phyloP scores from a whole-genome alignment of 228 moss, liverwort and hornwort genomes.

The Sphagnum fallax region DNA sequence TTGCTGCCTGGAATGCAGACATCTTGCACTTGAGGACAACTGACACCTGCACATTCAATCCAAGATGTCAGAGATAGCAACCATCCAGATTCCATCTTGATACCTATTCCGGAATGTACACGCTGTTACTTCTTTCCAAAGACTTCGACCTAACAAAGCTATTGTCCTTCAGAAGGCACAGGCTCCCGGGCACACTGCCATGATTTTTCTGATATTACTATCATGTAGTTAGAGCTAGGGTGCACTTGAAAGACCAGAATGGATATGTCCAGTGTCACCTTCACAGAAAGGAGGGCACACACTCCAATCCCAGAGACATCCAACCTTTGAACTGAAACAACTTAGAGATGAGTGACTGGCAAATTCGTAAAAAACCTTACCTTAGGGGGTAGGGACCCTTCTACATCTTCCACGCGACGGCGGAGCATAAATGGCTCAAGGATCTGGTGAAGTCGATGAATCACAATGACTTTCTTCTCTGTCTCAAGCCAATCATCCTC shows the following conservation, averaged over 20 bases:
- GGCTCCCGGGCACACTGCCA: too few relatives aligned
- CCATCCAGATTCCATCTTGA: too few relatives aligned
- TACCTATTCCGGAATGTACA: too few relatives aligned
- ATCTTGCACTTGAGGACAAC: constrained; percentile 94
- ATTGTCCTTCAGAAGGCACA: too few relatives aligned
- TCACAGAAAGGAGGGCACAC: too few relatives aligned
- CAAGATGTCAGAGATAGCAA: not conserved
- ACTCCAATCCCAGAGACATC: not conserved
- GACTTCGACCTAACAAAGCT: too few relatives aligned
- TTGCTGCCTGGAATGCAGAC: constrained; percentile 94
- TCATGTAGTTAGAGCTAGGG: too few relatives aligned
- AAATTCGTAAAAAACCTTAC: constrained; percentile 11
- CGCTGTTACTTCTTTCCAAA: too few relatives aligned
- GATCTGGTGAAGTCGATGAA: constrained; percentile 96
- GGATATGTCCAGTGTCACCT: too few relatives aligned
- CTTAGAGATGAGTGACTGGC: not conserved
- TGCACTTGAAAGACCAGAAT: too few relatives aligned
- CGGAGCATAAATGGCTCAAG: constrained; percentile 98
- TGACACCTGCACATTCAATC: constrained; percentile 59
- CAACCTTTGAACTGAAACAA: not conserved
- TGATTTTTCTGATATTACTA: too few relatives aligned
- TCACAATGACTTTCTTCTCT: constrained; percentile 97
- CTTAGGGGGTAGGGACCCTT: constrained; percentile 97
- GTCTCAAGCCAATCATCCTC: constrained; percentile 99
- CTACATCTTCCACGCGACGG: constrained; percentile 97